These are phyloP conservation scores for Chrysoporthe austroafricana DNA, from an alignment of 2,329 filamentous ascomycete genomes.

Conservation along the genomic window DNA sequence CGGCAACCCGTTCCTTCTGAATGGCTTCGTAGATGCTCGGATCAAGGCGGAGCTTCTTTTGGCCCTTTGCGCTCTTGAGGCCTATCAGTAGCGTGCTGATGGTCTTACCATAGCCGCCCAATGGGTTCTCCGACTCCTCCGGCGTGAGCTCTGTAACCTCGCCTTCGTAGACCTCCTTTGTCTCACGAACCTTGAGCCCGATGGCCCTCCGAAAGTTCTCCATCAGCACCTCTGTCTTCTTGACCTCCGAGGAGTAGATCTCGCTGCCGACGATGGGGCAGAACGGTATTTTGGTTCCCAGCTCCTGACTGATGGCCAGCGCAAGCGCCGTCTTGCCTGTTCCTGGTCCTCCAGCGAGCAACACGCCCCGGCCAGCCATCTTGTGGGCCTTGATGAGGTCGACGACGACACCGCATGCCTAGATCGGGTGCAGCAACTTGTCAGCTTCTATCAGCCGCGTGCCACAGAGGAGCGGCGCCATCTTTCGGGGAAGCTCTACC, in stretches of 20 bases:
- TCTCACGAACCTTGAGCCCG: slow-evolving; percentile 94
- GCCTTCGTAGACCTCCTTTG: slow-evolving; percentile 98
- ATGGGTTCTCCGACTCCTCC: slow-evolving; percentile 95
- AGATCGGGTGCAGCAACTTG: slow-evolving; percentile 22
- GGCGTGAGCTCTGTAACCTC: slow-evolving; percentile 97
- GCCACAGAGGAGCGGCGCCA: slow-evolving; percentile 1
- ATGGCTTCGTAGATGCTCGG: slow-evolving; percentile 99
- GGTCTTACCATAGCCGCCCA: slow-evolving; percentile 95
- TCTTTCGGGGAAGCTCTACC: slow-evolving; percentile 52
- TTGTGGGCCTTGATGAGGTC: slow-evolving; percentile 95
- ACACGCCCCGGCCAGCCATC: slow-evolving; percentile 92
- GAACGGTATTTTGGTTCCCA: slow-evolving; percentile 97
- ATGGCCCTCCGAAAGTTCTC: slow-evolving; percentile 98
- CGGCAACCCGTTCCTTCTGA: slow-evolving; percentile 94
- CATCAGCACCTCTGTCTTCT: slow-evolving; percentile 99
- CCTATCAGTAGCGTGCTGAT: slow-evolving; percentile 95
- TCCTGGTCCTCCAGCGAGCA: slow-evolving; percentile 91
- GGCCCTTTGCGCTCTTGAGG: slow-evolving; percentile 91
- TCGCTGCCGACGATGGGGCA: slow-evolving; percentile 98
- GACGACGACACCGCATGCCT: slow-evolving; percentile 95
- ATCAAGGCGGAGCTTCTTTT: slow-evolving; percentile 96
- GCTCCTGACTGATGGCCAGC: slow-evolving; percentile 92
- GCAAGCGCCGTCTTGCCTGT: slow-evolving; percentile 98
- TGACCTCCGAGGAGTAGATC: slow-evolving; percentile 96
- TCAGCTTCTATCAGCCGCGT: slow-evolving; percentile 12